These are phyloP conservation scores for Allantophomopsis cytisporea DNA, from an alignment of 2,329 filamentous ascomycete genomes.

Conservation along the genomic window DNA sequence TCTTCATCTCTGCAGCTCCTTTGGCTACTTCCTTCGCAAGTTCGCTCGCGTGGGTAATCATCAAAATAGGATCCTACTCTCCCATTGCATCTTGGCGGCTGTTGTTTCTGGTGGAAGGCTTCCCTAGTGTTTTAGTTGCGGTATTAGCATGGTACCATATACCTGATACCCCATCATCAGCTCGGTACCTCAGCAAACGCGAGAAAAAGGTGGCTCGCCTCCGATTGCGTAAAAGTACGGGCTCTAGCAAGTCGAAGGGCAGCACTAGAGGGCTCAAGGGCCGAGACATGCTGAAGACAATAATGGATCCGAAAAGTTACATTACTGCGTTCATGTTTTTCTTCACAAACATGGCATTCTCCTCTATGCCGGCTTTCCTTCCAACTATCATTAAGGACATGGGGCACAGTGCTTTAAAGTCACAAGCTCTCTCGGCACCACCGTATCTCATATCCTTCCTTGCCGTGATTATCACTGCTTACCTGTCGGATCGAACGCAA, in stretches of 20 bases:
- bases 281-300: constrained; percentile 41
- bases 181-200: constrained; percentile 45
- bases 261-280: constrained; percentile 28
- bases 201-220: constrained; percentile 58
- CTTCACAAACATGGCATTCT: constrained; percentile 77
- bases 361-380: constrained; percentile 76
- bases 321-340: constrained; percentile 76
- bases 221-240: constrained; percentile 35
- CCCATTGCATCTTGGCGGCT: constrained; percentile 77
- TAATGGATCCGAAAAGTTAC: constrained; percentile 57
- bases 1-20: constrained; percentile 73
- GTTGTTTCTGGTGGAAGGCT: constrained; percentile 73
- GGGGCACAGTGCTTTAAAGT: constrained; percentile 53
- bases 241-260: constrained; percentile 2
- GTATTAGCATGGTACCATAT: constrained; percentile 62
- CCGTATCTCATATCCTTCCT: constrained; percentile 69
- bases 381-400: constrained; percentile 67
- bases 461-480: constrained; percentile 57
- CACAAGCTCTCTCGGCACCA: constrained; percentile 70
- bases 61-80: constrained; percentile 47
- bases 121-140: constrained; percentile 66
- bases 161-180: constrained; percentile 61
- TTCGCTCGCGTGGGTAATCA: constrained; percentile 65
- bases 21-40: constrained; percentile 75
- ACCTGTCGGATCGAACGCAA: constrained; percentile 52